Percentiles rank a stretch among this genome's conserved stretches.
These are phyloP conservation scores for Blumeria graminis DNA, from an alignment of 2,329 filamentous ascomycete genomes.

Conservation along the genomic window DNA sequence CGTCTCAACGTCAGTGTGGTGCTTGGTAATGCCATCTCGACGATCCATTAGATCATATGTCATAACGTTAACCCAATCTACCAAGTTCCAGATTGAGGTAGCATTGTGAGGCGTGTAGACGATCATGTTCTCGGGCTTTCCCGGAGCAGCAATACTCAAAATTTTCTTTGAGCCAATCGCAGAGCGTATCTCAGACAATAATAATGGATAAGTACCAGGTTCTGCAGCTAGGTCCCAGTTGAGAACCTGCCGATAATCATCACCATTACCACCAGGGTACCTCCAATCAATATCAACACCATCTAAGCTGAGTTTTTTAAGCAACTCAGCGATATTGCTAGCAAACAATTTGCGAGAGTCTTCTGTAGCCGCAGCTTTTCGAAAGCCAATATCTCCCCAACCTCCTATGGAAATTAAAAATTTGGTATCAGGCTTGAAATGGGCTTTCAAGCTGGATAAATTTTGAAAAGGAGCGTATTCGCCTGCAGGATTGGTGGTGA, in stretches of 20 bases:
- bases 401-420: slow-evolving; percentile 52
- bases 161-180: slow-evolving; percentile 31
- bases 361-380: slow-evolving; percentile 26
- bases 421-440: slow-evolving; percentile 28
- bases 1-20: slow-evolving; percentile 35
- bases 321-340: slow-evolving; percentile 36
- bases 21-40: slow-evolving; percentile 35
- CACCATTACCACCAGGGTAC: slow-evolving; percentile 32
- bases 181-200: slow-evolving; percentile 31
- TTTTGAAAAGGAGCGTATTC: slow-evolving; percentile 8
- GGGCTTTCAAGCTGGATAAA: slow-evolving; percentile 4
- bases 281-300: slow-evolving; percentile 32
- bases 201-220: slow-evolving; percentile 35
- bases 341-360: slow-evolving; percentile 32
- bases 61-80: slow-evolving; percentile 50
- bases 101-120: slow-evolving; percentile 35
- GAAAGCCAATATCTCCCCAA: slow-evolving; percentile 49
- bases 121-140: slow-evolving; percentile 38
- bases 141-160: slow-evolving; percentile 44
- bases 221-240: slow-evolving; percentile 37
- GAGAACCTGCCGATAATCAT: slow-evolving; percentile 40
- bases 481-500: slow-evolving; percentile 4
- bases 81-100: slow-evolving; percentile 29
- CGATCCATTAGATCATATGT: slow-evolving; percentile 48
- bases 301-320: slow-evolving; percentile 36